Evolutionary conservation across 139 green algal species (phyloP), one percentile per base, ranked within the genome.

Genomic region (Tetradesmus obliquus): DNA sequence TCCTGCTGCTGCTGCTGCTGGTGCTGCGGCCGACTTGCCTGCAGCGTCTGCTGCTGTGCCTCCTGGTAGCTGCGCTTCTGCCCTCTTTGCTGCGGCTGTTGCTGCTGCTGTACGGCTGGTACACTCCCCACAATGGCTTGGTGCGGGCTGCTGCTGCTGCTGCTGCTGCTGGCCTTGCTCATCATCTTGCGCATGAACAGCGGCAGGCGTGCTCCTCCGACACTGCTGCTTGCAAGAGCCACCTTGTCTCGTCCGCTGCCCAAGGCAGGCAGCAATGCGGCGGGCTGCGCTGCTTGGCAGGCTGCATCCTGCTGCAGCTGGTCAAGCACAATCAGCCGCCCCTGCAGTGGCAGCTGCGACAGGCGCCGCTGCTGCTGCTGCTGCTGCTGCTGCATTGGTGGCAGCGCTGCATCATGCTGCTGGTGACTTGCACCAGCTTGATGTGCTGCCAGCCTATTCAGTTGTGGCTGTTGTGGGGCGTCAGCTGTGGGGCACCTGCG

Each of bases 261-360:
- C 15, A 74, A 74, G 15, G 66, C 66, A 74, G 66, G 15, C 15
- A 74, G 66, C 15, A 74, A 17, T 24, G 66, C 66, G 5, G 66
- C 66, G 66, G 15, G 66, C 66, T 74, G 66, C 66, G 22, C 66
- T 24, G 66, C 66, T 74, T 74, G 66, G 66, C n/a, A 24, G 66
- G 66, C 66, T 82, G n/a, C 74, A 53, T 51, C 74, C 74, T 5
- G 74, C 74, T 82, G 74, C 74, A 54, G 74, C 74, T 82, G 74
- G 2, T 22, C 1, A 2, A 54, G 74, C 74, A 54, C 53, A 17
- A 2, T 24, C 1, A 74, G 66, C 66, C n/a, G 66, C 15, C n/a
- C 66, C 66, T 74, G 66, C 66, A 74, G 66, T 74, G 66, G 66
- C n/a, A 54, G 74, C 20, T 82, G 74, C 22, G 74, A 53, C n/a